Evolutionary conservation across 1,284 basidiomycete genomes (phyloP).

Genomic region (Coriolopsis trogii): DNA sequence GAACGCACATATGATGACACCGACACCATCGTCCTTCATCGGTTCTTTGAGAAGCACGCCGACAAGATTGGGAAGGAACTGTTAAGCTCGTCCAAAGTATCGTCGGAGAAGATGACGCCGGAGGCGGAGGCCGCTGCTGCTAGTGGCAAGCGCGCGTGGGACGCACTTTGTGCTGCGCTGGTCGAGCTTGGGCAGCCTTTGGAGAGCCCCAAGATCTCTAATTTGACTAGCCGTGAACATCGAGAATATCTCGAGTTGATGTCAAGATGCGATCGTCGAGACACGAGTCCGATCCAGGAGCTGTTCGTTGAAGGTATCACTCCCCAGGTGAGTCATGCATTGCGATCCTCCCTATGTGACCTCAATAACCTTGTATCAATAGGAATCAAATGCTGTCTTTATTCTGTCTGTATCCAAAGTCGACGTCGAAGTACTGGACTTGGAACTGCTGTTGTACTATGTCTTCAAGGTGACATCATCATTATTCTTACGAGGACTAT

Average conservation of each 20-base stretch:
- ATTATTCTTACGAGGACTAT: background rate
- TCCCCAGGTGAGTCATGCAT: slow-evolving; percentile 44
- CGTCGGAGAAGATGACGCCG: slow-evolving; percentile 44
- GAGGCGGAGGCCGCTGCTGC: slow-evolving; percentile 53
- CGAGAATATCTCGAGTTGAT: slow-evolving; percentile 71
- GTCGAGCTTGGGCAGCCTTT: slow-evolving; percentile 78
- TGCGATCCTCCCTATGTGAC: background rate
- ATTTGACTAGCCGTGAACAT: slow-evolving; percentile 53
- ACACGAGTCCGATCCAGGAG: slow-evolving; percentile 61
- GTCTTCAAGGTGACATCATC: slow-evolving; percentile 66
- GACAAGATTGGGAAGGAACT: slow-evolving; percentile 86
- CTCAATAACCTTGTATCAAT: background rate
- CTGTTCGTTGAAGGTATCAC: slow-evolving; percentile 68
- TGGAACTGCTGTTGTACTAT: slow-evolving; percentile 84
- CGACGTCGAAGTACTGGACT: slow-evolving; percentile 83
- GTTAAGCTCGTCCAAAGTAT: slow-evolving; percentile 69
- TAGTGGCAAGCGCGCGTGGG: slow-evolving; percentile 77
- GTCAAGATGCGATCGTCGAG: slow-evolving; percentile 64
- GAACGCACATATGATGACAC: slow-evolving; percentile 79
- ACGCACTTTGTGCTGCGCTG: slow-evolving; percentile 72
- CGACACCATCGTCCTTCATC: slow-evolving; percentile 79
- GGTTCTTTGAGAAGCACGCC: slow-evolving; percentile 81
- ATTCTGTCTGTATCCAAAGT: slow-evolving; percentile 68
- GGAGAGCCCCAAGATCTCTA: slow-evolving; percentile 63
- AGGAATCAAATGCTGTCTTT: slow-evolving; percentile 62